Base-by-base conservation (phyloP, 345 rosid species). In the Salix exigua region DNA sequence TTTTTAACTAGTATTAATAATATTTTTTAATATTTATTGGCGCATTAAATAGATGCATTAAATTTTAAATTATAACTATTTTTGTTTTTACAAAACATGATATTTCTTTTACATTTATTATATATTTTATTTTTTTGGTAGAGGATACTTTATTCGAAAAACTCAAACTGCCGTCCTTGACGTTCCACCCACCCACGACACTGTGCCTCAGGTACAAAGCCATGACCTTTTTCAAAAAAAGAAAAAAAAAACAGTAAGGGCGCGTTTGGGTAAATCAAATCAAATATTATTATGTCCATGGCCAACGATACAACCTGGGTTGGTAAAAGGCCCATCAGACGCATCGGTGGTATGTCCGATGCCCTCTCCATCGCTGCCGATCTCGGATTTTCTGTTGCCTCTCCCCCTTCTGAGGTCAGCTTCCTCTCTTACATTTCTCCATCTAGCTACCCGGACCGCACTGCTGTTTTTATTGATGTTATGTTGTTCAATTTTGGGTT, bases 321-420 rank as follows among this genome's bases (percentile, higher is more conserved):
- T 0, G 96, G 98, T 68, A 93, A 89, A 85, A 96, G 92, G 77
- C 97, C 98, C 40, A 79, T 92, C 48, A 82, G 99, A 66, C 96
- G 99, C 55, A 96, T 96, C 82, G 98, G 99, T 23, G 99, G 99
- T 44, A 91, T 96, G 85, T 88, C 94, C 61, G 98, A 96, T 81
- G 99, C 99, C 16, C 97, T 96, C 76, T 92, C 99, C 81, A 92
- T 96, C 68, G 98, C 99, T 60, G 82, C 98, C 82, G 99, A 96
- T 83, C 99, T 96, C 61, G 98, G 99, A 37, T 96, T 84, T 84
- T 79, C 97, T 23, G 92, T 93, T 77, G 82, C 96, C 14, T 83
- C 92, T 67, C 87, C 94, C 70, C 91, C 94, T 66, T 88, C 98
- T 9, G 96, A 92, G 91, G 99, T 72, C 66, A 50, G 77, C 71